Percentiles rank a stretch among this genome's conserved stretches.
phyloP scores from a whole-genome alignment of 169 alveolate species.

The Cryptosporidium felis region DNA sequence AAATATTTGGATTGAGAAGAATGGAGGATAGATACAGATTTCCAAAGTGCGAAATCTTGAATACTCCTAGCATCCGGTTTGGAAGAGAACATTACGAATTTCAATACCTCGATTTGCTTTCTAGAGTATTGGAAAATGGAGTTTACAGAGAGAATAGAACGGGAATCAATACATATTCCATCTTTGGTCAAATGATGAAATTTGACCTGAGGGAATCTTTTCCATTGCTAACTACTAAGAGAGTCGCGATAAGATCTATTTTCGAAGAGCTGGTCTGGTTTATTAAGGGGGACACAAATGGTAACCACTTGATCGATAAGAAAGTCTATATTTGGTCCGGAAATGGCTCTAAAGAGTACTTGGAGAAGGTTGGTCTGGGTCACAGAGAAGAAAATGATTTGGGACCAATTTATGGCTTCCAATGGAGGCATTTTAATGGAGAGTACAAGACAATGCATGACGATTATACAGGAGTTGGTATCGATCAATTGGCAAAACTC shows the following conservation, averaged over 20 bases:
- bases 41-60: slow-evolving; percentile 17
- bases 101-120: slow-evolving; percentile 90
- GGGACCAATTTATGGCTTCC: slow-evolving; percentile 97
- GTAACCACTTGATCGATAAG: slow-evolving; percentile 90
- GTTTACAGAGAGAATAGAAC: slow-evolving; percentile 90
- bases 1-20: slow-evolving; percentile 38
- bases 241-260: slow-evolving; percentile 78
- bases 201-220: slow-evolving; percentile 90
- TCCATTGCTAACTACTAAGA: slow-evolving; percentile 96
- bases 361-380: slow-evolving; percentile 91
- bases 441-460: slow-evolving; percentile 89
- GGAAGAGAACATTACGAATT: slow-evolving; percentile 89
- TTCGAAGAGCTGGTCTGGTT: slow-evolving; percentile 96
- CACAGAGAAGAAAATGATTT: slow-evolving; percentile 95
- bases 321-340: slow-evolving; percentile 96
- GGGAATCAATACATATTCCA: slow-evolving; percentile 74
- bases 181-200: slow-evolving; percentile 94
- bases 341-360: slow-evolving; percentile 95
- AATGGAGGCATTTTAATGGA: slow-evolving; percentile 98
- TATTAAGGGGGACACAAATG: slow-evolving; percentile 93
- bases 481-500: slow-evolving; percentile 90
- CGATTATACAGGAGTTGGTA: slow-evolving; percentile 92
- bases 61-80: slow-evolving; percentile 15
- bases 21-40: slow-evolving; percentile 51
- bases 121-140: slow-evolving; percentile 90